Evolutionary conservation across 2,329 filamentous ascomycete species (phyloP), one percentile per base, ranked within the genome.

Genomic region (Trichoderma sp.): DNA sequence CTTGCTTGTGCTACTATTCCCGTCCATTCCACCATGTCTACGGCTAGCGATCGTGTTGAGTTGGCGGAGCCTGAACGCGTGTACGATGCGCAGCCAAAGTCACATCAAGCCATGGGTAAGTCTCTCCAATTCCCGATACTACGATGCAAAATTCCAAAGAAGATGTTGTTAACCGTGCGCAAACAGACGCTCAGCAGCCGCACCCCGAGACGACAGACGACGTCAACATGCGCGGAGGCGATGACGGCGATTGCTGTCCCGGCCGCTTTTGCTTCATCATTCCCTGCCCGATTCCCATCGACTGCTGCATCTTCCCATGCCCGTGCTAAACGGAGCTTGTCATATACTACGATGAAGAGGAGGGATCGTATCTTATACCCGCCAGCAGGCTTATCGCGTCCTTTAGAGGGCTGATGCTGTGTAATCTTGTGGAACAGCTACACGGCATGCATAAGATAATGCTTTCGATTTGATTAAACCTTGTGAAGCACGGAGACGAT

Each of bases 201-300:
- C 77, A 74, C 32, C 56, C 72, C 21, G 74, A 77, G 4, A 63
- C 76, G 15, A 74, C 75, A 18, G 68, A 78, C 26, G 68, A 73
- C 8, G 73, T 81, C 36, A 75, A 80, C 64, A 79, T 80, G 58
- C 80, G 80, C 14, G 74, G 78, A 14, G 71, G 73, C 24, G 73
- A 75, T 14, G 24, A 43, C 24, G 69, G 69, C n/a, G 67, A 67
- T 53, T 36, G 32, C 24, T 82, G 81, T 69, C 80, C 78, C 6
- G 81, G 80, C 9, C 77, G 81, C 7, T 81, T 81, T 71, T 82
- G 81, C 76, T 82, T 81, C 72, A 79, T 80, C 51, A 80, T 82
- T 36, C 80, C 80, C 4, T 82, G 80, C 64, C 80, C 80, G 3
- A 74, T 82, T n/a, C 80, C 80, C 28, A 78, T 77, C 74, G 76